Base-by-base conservation (phyloP, 371 early-diverging fungal genomes). In the Zychaea mexicana region DNA sequence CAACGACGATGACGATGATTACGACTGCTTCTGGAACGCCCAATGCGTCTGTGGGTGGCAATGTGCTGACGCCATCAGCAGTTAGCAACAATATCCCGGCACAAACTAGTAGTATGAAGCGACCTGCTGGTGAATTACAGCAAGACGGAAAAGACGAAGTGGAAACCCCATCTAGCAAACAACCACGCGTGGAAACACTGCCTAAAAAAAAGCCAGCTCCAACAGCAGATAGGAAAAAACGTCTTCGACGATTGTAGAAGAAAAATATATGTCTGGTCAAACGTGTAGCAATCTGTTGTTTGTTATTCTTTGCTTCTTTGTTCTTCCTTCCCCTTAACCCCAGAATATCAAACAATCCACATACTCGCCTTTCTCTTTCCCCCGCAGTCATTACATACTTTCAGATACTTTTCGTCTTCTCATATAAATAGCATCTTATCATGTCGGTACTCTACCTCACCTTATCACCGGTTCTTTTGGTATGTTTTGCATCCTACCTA, bases 191-290 rank as follows among this genome's bases (percentile, higher is more conserved):
- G 9, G 60, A 68, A 19, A 31, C 47, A 6, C 22, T 32, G 19
- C 52, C 30, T 3, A 66, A 67, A 22, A 65, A 61, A 22, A 62
- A 53, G 15, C n/a, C 57, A 26, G 33, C 57, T 10, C 42, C 68
- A 36, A 64, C 59, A 19, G 39, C 61, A n/a, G 69, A 69, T 52
- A 64, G 61, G 58, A 67, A 73, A 49, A 74, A 66, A 54, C 58
- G 46, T 24, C 66, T 68, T 32, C 30, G 68, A 52, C 56, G 70
- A 55, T 52, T 70, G 31, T 70, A 64, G 42, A 33, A 33, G n/a
- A n/a, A n/a, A n/a, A n/a, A n/a, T n/a, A n/a, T n/a, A n/a, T n/a
- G n/a, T n/a, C n/a, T n/a, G n/a, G n/a, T n/a, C n/a, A n/a, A n/a
- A n/a, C n/a, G n/a, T n/a, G n/a, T n/a, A n/a, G n/a, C n/a, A n/a